Conservation (phyloP, 179 eudicot genomes). For the Carnegiea gigantea region DNA sequence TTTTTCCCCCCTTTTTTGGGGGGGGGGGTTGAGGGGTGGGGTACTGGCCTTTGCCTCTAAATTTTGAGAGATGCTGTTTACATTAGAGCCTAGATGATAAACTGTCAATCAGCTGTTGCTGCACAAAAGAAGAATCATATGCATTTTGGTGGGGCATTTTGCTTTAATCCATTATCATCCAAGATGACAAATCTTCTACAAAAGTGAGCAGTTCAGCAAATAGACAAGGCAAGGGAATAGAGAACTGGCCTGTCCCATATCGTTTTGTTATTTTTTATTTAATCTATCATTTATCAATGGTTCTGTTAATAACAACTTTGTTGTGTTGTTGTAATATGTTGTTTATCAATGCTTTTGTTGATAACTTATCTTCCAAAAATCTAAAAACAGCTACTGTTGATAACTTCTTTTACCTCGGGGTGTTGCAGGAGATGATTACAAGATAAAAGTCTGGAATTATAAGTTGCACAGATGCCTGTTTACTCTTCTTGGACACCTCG, state of each 20-base stretch:
- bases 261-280: neutral
- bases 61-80: neutral
- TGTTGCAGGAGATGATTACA: constrained; percentile 81
- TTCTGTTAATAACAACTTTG: neutral
- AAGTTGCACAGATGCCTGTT: constrained; percentile 80
- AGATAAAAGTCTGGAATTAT: constrained; percentile 85
- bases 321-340: too few species aligned
- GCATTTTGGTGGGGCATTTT: neutral
- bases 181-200: neutral
- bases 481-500: constrained; percentile 87
- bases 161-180: neutral
- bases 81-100: neutral
- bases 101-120: neutral
- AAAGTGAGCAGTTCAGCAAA: neutral
- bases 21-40: neutral
- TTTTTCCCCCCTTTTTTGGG: too few species aligned
- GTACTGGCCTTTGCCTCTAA: neutral
- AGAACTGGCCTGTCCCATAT: neutral
- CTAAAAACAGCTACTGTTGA: neutral
- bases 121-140: neutral
- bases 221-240: neutral
- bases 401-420: neutral
- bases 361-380: too few species aligned
- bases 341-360: too few species aligned
- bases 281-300: neutral